phyloP scores from a whole-genome alignment of 148 eudicot genomes.

The Suaeda aralocaspica region DNA sequence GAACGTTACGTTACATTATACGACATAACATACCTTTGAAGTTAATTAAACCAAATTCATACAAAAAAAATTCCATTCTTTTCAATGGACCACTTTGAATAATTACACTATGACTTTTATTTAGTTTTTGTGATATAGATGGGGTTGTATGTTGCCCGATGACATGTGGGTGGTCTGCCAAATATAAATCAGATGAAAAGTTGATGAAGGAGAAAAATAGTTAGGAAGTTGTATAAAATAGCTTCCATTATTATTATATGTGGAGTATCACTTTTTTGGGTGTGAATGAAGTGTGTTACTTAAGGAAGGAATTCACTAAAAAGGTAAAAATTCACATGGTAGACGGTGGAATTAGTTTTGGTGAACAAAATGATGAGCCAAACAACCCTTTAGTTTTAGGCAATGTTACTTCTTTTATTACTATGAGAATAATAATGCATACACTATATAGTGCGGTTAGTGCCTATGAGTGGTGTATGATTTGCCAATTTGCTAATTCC shows the following conservation, averaged over 20 bases:
- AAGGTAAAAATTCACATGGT: constrained; percentile 7
- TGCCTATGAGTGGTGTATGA: no score
- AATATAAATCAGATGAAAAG: constrained; percentile 1
- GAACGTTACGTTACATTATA: no score
- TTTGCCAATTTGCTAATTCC: background rate
- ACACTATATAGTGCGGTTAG: background rate
- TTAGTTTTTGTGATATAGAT: background rate
- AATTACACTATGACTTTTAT: constrained; percentile 2
- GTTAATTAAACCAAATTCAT: background rate
- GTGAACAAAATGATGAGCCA: no score
- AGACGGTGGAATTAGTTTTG: no score
- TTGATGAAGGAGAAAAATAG: background rate
- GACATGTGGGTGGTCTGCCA: constrained; percentile 20
- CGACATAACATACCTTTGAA: background rate
- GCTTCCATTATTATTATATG: no score
- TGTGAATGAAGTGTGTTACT: background rate
- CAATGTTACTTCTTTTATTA: no score
- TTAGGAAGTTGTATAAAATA: no score
- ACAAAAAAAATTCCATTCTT: background rate
- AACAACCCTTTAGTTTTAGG: no score
- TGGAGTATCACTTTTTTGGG: background rate
- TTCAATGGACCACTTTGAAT: constrained; percentile 1
- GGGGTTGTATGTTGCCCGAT: background rate
- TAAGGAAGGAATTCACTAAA: constrained; percentile 6
- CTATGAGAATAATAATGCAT: background rate